Conservation (phyloP, 108 stramenopile species). For the Pseudonitzschia multiseries region DNA sequence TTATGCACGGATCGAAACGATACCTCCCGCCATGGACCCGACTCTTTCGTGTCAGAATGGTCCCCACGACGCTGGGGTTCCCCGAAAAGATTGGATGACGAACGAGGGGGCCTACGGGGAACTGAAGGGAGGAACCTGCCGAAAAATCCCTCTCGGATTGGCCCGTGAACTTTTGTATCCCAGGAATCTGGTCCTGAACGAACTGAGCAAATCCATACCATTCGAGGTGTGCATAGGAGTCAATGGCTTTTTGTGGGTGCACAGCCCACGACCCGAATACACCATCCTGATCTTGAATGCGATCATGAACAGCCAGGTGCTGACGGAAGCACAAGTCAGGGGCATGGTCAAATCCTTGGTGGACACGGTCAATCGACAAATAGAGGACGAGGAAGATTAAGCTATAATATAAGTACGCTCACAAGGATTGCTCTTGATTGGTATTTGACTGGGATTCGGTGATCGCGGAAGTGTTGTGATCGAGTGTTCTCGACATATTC, state of each 20-base stretch:
- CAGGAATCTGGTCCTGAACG: conserved; percentile 55
- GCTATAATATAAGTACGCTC: too few relatives aligned
- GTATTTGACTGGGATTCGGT: too few relatives aligned
- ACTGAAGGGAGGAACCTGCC: conserved; percentile 64
- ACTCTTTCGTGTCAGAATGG: conserved; percentile 69
- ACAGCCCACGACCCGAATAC: conserved; percentile 59
- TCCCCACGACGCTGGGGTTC: conserved; percentile 62
- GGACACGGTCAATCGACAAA: conserved; percentile 54
- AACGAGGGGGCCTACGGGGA: conserved; percentile 82
- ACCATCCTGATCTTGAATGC: conserved; percentile 80
- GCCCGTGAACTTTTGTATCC: conserved; percentile 71
- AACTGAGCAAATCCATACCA: conserved; percentile 49
- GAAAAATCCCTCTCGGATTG: conserved; percentile 64
- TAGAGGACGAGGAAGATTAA: conserved; percentile 38
- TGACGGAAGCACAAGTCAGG: conserved; percentile 68
- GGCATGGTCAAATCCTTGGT: conserved; percentile 81
- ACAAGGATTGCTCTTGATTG: too few relatives aligned
- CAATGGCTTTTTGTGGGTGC: conserved; percentile 84
- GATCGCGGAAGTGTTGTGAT: too few relatives aligned
- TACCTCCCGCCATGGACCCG: conserved; percentile 55
- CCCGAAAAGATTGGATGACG: conserved; percentile 85
- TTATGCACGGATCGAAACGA: conserved; percentile 62
- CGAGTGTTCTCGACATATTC: too few relatives aligned
- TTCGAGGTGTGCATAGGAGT: conserved; percentile 83
- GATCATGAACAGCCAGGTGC: conserved; percentile 70